phyloP scores from a whole-genome alignment of 495 filamentous ascomycete genomes.

The Extremus antarcticus region DNA sequence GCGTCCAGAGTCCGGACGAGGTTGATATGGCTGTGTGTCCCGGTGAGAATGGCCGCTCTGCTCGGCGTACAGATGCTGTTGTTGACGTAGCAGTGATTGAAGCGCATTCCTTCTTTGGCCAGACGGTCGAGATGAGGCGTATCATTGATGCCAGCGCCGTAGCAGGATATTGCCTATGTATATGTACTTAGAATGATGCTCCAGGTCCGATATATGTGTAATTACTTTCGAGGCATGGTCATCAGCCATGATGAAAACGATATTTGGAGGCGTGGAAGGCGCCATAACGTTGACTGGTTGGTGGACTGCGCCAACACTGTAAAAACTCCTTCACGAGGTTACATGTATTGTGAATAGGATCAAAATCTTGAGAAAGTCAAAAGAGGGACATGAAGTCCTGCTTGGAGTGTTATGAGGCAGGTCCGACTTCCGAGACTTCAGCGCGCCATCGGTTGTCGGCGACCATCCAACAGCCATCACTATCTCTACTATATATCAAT shows the following conservation, averaged over 20 bases:
- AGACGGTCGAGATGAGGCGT: constrained; percentile 37
- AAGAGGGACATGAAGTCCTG: too few relatives aligned
- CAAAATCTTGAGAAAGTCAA: too few relatives aligned
- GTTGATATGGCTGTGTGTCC: constrained; percentile 39
- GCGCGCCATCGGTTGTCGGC: too few relatives aligned
- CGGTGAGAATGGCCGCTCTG: constrained; percentile 35
- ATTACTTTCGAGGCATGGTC: constrained; percentile 38
- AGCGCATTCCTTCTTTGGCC: constrained; percentile 36
- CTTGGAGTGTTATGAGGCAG: too few relatives aligned
- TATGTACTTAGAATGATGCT: too few relatives aligned
- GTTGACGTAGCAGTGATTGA: constrained; percentile 40
- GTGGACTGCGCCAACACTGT: too few relatives aligned
- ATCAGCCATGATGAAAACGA: constrained; percentile 40
- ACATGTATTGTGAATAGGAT: too few relatives aligned
- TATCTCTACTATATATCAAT: too few relatives aligned
- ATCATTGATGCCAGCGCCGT: constrained; percentile 35
- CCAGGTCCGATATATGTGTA: too few relatives aligned
- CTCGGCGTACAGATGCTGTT: constrained; percentile 38
- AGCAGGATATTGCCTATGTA: constrained; percentile 34
- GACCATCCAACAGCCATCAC: too few relatives aligned
- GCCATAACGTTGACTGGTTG: background rate
- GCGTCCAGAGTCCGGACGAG: constrained; percentile 34
- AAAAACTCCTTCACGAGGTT: too few relatives aligned
- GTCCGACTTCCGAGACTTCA: too few relatives aligned
- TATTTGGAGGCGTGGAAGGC: constrained; percentile 26